phyloP scores from a whole-genome alignment of 2,329 filamentous ascomycete species.

The Myriangium duriaei region DNA sequence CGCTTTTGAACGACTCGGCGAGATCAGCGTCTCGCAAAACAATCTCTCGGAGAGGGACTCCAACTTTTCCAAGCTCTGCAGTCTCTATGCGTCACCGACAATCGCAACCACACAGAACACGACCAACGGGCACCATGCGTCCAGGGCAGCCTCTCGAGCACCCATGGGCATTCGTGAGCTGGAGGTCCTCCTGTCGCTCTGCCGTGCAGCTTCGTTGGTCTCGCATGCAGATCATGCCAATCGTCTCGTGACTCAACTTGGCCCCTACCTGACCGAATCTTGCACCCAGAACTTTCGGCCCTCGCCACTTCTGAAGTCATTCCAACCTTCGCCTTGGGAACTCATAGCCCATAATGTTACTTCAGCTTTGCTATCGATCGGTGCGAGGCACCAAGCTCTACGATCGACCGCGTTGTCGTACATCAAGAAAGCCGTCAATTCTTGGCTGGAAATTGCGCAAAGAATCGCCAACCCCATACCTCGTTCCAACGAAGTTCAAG shows the following conservation, averaged over 20 bases:
- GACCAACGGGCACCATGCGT: constrained; percentile 5
- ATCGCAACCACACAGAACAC: constrained; percentile 14
- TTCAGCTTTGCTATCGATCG: constrained; percentile 68
- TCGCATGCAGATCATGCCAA: constrained; percentile 59
- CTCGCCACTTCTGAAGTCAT: constrained; percentile 69
- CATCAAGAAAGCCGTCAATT: constrained; percentile 59
- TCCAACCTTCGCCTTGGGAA: constrained; percentile 84
- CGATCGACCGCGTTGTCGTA: constrained; percentile 53
- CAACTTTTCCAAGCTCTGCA: constrained; percentile 32
- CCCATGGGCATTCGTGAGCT: constrained; percentile 63
- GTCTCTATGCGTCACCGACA: constrained; percentile 15
- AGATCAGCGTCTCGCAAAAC: constrained; percentile 29
- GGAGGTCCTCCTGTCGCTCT: constrained; percentile 81
- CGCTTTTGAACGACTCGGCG: constrained; percentile 39
- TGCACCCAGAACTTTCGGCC: constrained; percentile 65
- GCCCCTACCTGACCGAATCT: constrained; percentile 75
- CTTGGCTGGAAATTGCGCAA: constrained; percentile 52
- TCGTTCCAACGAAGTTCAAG: constrained; percentile 1
- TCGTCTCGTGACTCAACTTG: constrained; percentile 64
- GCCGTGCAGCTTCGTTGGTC: constrained; percentile 73
- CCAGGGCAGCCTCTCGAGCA: constrained; percentile 16
- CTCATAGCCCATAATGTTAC: constrained; percentile 67
- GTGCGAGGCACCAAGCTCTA: constrained; percentile 57
- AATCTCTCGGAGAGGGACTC: constrained; percentile 18
- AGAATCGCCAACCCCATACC: constrained; percentile 28